Evolutionary conservation across 163 green algal genomes (phyloP).

Genomic region (Chlamydomonas reinhardtii): DNA sequence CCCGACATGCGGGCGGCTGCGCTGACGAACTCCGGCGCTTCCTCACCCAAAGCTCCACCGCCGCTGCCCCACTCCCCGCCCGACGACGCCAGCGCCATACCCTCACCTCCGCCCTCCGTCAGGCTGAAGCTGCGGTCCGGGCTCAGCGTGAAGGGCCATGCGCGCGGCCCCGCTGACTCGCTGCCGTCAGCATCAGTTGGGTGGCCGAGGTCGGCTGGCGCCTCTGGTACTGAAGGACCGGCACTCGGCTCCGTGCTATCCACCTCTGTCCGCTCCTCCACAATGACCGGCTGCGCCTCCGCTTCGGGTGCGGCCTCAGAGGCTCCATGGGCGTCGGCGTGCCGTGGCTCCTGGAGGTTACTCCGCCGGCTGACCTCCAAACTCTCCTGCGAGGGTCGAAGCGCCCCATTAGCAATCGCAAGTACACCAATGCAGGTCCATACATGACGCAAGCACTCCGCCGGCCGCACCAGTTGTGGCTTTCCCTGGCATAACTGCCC

Average conservation of each 20-base stretch:
- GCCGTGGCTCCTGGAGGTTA: neutral
- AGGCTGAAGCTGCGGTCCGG: neutral
- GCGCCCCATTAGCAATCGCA: no score
- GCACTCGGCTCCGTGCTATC: no score
- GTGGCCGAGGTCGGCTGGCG: neutral
- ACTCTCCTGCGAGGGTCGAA: constrained; percentile 49
- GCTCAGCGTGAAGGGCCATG: neutral
- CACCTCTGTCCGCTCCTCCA: neutral
- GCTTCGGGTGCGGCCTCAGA: no score
- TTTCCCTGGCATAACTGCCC: no score
- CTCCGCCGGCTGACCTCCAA: constrained; percentile 17
- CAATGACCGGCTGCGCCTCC: neutral
- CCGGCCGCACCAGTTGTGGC: no score
- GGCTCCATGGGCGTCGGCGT: no score
- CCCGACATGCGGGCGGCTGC: neutral
- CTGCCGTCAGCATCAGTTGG: neutral
- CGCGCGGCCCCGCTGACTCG: neutral
- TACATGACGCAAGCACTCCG: no score
- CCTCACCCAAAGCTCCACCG: neutral
- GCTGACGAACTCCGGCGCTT: constrained; percentile 15
- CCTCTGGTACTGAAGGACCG: neutral
- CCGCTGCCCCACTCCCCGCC: constrained; percentile 2
- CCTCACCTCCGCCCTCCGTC: no score
- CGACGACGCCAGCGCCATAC: neutral
- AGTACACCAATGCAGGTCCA: no score